These are phyloP conservation scores for Avena eriantha DNA, from an alignment of 176 grass and related monocot genomes.

Conservation along the genomic window DNA sequence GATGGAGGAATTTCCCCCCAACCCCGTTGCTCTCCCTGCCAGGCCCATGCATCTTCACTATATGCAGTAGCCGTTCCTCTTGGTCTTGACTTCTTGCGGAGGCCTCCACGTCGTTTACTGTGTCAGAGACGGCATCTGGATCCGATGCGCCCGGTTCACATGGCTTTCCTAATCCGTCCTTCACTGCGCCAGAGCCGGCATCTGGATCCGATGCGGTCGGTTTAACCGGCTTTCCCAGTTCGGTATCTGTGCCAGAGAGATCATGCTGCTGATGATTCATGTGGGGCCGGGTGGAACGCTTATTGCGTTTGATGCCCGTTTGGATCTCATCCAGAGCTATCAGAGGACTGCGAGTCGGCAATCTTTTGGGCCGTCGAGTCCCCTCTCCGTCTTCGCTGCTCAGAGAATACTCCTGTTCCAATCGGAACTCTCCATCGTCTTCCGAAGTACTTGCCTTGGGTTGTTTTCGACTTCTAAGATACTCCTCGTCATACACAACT, in stretches of 20 bases:
- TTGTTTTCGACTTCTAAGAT: conserved; percentile 71
- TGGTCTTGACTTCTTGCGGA: conserved; percentile 71
- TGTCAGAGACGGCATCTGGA: conserved; percentile 54
- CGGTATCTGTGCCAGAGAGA: conserved; percentile 55
- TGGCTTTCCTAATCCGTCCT: conserved; percentile 44
- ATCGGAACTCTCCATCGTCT: conserved; percentile 67
- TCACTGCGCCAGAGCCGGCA: conserved; percentile 48
- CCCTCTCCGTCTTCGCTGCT: conserved; percentile 67
- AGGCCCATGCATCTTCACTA: conserved; percentile 48
- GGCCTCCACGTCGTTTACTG: conserved; percentile 39
- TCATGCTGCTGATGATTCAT: conserved; percentile 69
- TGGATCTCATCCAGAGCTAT: conserved; percentile 66
- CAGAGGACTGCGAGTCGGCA: conserved; percentile 50
- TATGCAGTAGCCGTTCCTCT: conserved; percentile 35
- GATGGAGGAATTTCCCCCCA: conserved; percentile 61
- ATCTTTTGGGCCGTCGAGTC: conserved; percentile 46
- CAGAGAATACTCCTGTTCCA: conserved; percentile 66
- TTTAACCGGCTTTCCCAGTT: conserved; percentile 54
- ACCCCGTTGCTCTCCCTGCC: conserved; percentile 35
- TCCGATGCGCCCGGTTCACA: conserved; percentile 53
- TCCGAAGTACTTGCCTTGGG: conserved; percentile 62
- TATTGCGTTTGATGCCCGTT: conserved; percentile 72
- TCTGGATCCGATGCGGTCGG: conserved; percentile 57
- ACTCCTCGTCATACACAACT: conserved; percentile 93
- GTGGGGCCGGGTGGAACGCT: conserved; percentile 63